Conservation (phyloP, 805 yeast genomes). For the Kodamaea neixiangensis region DNA sequence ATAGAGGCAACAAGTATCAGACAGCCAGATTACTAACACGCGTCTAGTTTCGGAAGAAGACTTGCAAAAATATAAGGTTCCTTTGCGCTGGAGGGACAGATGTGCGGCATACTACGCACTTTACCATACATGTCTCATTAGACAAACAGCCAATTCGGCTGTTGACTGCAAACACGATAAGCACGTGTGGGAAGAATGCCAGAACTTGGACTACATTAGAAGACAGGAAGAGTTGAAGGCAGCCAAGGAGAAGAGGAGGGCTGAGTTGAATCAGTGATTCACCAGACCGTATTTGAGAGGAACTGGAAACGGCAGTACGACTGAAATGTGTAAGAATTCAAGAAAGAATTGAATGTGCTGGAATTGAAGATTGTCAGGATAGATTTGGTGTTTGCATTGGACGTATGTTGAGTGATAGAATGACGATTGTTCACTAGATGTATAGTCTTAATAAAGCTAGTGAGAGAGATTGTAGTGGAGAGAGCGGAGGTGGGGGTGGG, state of each 20-base stretch:
- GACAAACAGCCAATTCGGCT: conserved; percentile 44
- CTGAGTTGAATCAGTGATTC: conserved; percentile 16
- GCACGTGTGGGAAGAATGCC: conserved; percentile 84
- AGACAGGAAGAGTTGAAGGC: conserved; percentile 72
- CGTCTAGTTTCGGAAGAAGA: conserved; percentile 72
- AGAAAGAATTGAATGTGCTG: background rate
- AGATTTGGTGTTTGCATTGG: background rate
- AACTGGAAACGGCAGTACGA: background rate
- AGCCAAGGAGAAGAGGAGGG: conserved; percentile 46
- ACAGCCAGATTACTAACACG: conserved; percentile 20
- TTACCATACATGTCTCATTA: conserved; percentile 44
- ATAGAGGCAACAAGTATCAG: background rate
- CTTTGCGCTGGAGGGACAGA: conserved; percentile 79
- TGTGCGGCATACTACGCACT: conserved; percentile 63
- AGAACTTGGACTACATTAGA: conserved; percentile 77
- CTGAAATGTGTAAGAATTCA: background rate
- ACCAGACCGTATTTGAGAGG: background rate
- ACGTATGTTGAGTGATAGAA: background rate
- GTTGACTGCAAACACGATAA: conserved; percentile 71
- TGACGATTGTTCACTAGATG: background rate
- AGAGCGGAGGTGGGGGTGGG: too few relatives aligned
- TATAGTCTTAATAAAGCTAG: background rate
- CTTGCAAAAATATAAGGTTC: conserved; percentile 76
- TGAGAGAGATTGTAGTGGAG: background rate
- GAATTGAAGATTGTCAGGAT: background rate